A percentile compares a stretch with the other conserved stretches of the same genome.
phyloP scores from a whole-genome alignment of 2,329 filamentous ascomycete genomes.

The Apiospora arundinis region DNA sequence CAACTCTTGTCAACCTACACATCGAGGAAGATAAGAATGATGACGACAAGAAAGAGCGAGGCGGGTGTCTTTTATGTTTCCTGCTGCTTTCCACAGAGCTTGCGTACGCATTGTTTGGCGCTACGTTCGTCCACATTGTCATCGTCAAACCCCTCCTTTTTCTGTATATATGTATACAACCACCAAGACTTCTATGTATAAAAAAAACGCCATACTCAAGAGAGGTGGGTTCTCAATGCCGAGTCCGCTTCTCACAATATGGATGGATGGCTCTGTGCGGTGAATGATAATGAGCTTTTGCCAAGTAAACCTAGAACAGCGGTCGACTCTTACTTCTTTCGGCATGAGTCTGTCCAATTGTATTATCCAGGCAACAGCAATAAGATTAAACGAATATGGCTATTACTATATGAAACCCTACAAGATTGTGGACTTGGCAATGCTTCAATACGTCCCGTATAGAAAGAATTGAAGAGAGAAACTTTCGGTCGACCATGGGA shows the following conservation, averaged over 20 bases:
- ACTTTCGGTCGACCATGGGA: not conserved
- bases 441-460: too few relatives aligned
- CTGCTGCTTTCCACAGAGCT: not conserved
- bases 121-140: not conserved
- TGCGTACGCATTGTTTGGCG: not conserved
- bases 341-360: not conserved
- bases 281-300: not conserved
- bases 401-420: too few relatives aligned
- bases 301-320: not conserved
- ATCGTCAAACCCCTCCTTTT: not conserved
- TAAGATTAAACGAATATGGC: too few relatives aligned
- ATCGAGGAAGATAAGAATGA: not conserved
- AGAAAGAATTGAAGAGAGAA: too few relatives aligned
- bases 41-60: not conserved
- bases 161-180: slow-evolving; percentile 14
- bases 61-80: not conserved
- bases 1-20: too few relatives aligned
- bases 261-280: not conserved
- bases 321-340: not conserved
- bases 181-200: slow-evolving; percentile 9
- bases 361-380: not conserved
- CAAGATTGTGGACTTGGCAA: too few relatives aligned
- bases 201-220: slow-evolving; percentile 3
- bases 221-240: not conserved
- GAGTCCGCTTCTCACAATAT: not conserved